phyloP scores from a whole-genome alignment of 2,329 filamentous ascomycete genomes.

The Sclerotinia borealis region DNA sequence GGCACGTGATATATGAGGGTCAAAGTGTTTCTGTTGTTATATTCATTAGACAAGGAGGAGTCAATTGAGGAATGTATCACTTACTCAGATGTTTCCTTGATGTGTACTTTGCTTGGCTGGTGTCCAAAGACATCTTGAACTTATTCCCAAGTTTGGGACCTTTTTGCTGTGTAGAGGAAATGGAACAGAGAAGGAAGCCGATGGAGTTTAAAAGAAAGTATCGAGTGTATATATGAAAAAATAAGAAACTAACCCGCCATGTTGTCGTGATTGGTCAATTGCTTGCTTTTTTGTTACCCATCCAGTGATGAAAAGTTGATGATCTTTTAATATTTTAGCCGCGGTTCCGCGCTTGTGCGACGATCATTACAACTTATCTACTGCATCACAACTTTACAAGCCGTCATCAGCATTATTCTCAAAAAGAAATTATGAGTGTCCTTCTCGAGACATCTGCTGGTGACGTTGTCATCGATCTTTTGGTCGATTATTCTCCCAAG shows the following conservation, averaged over 20 bases:
- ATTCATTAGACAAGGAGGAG: not conserved
- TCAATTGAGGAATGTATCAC: not conserved
- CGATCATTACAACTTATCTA: not conserved
- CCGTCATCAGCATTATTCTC: not conserved
- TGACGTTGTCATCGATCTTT: conserved; percentile 90
- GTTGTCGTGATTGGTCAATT: conserved; percentile 1
- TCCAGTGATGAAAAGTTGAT: not conserved
- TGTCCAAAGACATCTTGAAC: not conserved
- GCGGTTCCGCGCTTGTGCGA: conserved; percentile 5
- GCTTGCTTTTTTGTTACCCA: not conserved
- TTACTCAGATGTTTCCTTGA: not conserved
- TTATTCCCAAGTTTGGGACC: not conserved
- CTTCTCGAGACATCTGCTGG: conserved; percentile 87
- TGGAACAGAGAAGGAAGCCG: not conserved
- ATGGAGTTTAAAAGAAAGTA: not conserved
- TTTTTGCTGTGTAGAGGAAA: not conserved
- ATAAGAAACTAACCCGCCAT: not conserved
- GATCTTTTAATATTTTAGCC: not conserved
- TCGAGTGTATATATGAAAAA: not conserved
- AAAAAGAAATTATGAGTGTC: conserved; percentile 73
- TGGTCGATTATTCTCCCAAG: conserved; percentile 82
- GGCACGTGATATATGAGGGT: not conserved
- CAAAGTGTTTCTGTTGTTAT: not conserved
- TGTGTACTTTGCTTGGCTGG: not conserved
- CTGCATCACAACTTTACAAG: conserved; percentile 6